phyloP scores from a whole-genome alignment of 1,139 yeast genomes.

The Ogataea hybrid region DNA sequence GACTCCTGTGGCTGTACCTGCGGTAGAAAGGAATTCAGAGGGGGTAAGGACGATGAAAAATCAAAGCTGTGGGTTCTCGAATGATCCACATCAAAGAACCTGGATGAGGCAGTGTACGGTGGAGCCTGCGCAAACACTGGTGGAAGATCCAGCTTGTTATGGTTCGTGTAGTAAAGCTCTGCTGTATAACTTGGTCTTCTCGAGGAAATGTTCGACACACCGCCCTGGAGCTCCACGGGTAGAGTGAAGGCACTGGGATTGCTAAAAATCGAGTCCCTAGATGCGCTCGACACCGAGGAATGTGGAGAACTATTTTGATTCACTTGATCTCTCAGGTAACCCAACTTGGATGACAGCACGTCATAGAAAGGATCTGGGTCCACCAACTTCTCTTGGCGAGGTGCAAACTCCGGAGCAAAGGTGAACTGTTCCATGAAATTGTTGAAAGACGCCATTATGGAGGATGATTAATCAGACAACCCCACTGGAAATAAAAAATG shows the following conservation, averaged over 20 bases:
- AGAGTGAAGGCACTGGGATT: constrained; percentile 38
- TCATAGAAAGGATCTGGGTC: constrained; percentile 19
- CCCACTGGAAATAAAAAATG: constrained; percentile 7
- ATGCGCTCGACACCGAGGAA: constrained; percentile 28
- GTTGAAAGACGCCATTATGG: constrained; percentile 13
- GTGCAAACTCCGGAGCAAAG: constrained; percentile 3
- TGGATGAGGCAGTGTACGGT: constrained; percentile 12
- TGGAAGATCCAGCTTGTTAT: constrained; percentile 20
- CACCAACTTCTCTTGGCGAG: constrained; percentile 12
- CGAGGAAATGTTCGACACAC: constrained; percentile 57
- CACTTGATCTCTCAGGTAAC: constrained; percentile 15
- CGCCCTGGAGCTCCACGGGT: constrained; percentile 63
- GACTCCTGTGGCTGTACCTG: constrained; percentile 10
- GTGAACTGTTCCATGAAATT: constrained; percentile 8
- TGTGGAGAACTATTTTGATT: constrained; percentile 25
- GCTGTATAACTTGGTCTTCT: constrained; percentile 68
- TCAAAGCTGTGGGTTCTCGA: constrained; percentile 26
- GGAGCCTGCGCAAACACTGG: constrained; percentile 15
- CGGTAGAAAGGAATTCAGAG: constrained; percentile 4
- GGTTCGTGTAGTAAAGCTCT: constrained; percentile 49
- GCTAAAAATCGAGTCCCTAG: constrained; percentile 26
- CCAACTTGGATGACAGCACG: constrained; percentile 18
- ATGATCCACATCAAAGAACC: constrained; percentile 19
- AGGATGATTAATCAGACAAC: constrained; percentile 2
- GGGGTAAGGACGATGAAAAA: constrained; percentile 11